Evolutionary conservation across 495 filamentous ascomycete species (phyloP).

Genomic region (Poronia punctata): DNA sequence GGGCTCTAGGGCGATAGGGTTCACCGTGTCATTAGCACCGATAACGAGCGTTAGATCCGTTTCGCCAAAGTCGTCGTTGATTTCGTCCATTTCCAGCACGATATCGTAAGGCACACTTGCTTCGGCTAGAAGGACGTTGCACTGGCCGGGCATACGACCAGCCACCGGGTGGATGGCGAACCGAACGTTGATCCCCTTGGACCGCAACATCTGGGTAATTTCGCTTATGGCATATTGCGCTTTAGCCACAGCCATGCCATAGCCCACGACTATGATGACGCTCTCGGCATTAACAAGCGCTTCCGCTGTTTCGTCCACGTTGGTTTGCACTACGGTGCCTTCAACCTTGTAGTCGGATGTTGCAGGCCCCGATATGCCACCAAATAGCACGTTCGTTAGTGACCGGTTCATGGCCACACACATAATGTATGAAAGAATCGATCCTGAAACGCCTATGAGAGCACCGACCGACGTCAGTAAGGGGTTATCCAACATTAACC

Average conservation of each 20-base stretch:
- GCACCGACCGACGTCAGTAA: conserved; percentile 72
- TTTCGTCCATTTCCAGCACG: conserved; percentile 83
- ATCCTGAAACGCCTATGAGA: conserved; percentile 73
- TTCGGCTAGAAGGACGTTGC: conserved; percentile 77
- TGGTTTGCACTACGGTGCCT: conserved; percentile 63
- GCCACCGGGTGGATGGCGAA: conserved; percentile 83
- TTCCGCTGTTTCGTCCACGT: conserved; percentile 67
- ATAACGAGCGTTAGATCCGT: conserved; percentile 82
- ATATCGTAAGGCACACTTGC: conserved; percentile 80
- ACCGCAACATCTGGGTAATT: conserved; percentile 61
- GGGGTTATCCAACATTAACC: conserved; percentile 79
- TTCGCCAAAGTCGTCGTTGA: conserved; percentile 78
- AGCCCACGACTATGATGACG: conserved; percentile 78
- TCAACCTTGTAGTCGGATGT: conserved; percentile 63
- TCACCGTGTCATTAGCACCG: conserved; percentile 80
- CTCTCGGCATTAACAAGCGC: conserved; percentile 61
- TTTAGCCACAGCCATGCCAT: conserved; percentile 84
- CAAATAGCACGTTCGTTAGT: conserved; percentile 74
- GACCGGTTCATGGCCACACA: conserved; percentile 81
- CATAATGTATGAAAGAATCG: conserved; percentile 75
- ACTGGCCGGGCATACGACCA: conserved; percentile 80
- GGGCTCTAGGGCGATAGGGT: conserved; percentile 72
- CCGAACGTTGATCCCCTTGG: conserved; percentile 66
- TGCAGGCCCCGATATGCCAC: conserved; percentile 58
- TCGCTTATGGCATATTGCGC: conserved; percentile 79